These are phyloP conservation scores for Apiospora koreana DNA, from an alignment of 2,329 filamentous ascomycete species.

Conservation along the genomic window DNA sequence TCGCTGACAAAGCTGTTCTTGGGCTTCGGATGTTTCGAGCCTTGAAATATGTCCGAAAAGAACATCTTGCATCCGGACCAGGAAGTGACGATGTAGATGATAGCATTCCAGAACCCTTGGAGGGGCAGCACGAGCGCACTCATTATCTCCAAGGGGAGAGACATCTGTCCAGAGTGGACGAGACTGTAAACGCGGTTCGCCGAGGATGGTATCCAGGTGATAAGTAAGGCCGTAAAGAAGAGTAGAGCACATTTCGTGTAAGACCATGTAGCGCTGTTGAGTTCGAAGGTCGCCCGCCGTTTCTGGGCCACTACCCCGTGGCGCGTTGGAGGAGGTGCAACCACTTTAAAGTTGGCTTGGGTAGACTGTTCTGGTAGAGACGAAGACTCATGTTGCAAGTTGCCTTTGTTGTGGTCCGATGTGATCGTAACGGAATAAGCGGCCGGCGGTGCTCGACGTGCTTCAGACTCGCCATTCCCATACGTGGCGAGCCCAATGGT, in stretches of 20 bases:
- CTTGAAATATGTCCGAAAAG: constrained; percentile 31
- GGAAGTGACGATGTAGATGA: constrained; percentile 75
- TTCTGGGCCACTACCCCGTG: constrained; percentile 23
- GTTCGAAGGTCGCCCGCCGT: constrained; percentile 43
- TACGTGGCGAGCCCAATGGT: constrained; percentile 37
- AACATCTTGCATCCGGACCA: constrained; percentile 61
- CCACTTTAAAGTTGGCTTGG: constrained; percentile 13
- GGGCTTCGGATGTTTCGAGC: constrained; percentile 18
- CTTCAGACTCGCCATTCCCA: constrained; percentile 23
- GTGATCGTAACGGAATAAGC: constrained; percentile 55
- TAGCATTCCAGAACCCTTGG: constrained; percentile 82
- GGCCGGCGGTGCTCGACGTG: constrained; percentile 18
- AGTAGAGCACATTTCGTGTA: constrained; percentile 72
- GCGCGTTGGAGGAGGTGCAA: constrained; percentile 14
- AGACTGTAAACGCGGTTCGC: constrained; percentile 76
- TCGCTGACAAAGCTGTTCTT: constrained; percentile 23
- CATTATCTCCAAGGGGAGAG: constrained; percentile 65
- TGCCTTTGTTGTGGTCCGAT: constrained; percentile 24
- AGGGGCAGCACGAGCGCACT: constrained; percentile 76
- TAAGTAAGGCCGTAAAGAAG: constrained; percentile 70
- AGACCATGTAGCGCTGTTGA: constrained; percentile 65
- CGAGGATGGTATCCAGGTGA: constrained; percentile 77
- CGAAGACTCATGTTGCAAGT: constrained; percentile 25
- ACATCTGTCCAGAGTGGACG: constrained; percentile 52
- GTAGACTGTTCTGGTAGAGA: constrained; percentile 31